A percentile compares a stretch with the other conserved stretches of the same genome.
These are phyloP conservation scores for Chenopodium album DNA, from an alignment of 148 eudicot species.

Conservation along the genomic window DNA sequence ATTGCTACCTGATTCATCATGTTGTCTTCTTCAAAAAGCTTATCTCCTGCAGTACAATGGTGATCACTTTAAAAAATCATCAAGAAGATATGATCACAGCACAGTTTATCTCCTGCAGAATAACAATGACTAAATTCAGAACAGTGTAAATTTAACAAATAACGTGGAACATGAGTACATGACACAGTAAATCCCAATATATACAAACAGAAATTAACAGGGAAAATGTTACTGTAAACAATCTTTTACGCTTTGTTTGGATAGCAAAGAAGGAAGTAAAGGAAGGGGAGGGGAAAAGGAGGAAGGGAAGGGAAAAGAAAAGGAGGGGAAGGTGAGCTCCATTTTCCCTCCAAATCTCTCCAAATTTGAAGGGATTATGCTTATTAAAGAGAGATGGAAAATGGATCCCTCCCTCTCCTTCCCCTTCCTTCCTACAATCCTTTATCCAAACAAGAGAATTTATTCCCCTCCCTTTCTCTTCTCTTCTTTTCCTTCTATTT, in stretches of 20 bases:
- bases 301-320: too few relatives aligned
- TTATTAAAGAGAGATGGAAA: too few relatives aligned
- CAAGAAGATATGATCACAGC: background rate
- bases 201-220: background rate
- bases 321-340: too few relatives aligned
- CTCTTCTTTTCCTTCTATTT: too few relatives aligned
- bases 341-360: too few relatives aligned
- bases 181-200: background rate
- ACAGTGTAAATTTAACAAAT: background rate
- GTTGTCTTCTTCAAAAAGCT: conserved; percentile 25
- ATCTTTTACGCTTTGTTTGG: background rate
- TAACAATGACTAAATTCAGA: background rate
- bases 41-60: conserved; percentile 26
- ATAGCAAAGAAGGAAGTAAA: too few relatives aligned
- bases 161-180: background rate
- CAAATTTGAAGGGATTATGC: too few relatives aligned
- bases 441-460: too few relatives aligned
- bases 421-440: too few relatives aligned
- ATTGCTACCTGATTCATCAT: conserved; percentile 40
- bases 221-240: background rate
- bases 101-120: background rate
- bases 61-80: conserved; percentile 3
- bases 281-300: too few relatives aligned
- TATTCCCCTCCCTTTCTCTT: too few relatives aligned
- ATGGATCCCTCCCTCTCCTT: too few relatives aligned